These are phyloP conservation scores for Penicillium alfredii DNA, from an alignment of 495 filamentous ascomycete species.

Conservation along the genomic window DNA sequence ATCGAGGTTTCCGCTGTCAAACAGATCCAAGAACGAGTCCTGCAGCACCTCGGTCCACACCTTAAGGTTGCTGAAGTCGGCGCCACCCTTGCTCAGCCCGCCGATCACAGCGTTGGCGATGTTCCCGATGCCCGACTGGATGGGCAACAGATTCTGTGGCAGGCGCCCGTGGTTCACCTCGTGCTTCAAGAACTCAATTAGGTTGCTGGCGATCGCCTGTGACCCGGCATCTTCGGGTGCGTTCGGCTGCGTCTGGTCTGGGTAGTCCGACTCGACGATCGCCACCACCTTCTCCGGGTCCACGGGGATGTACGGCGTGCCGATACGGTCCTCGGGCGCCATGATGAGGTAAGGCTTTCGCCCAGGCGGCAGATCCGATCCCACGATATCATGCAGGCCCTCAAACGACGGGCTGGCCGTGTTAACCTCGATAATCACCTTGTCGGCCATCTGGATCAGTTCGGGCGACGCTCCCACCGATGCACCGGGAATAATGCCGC, in stretches of 20 bases:
- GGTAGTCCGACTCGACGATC: constrained; percentile 78
- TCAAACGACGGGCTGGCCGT: constrained; percentile 79
- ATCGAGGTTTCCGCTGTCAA: constrained; percentile 84
- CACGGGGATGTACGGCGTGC: constrained; percentile 76
- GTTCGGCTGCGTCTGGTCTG: constrained; percentile 75
- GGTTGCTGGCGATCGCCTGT: constrained; percentile 65
- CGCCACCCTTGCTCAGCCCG: constrained; percentile 65
- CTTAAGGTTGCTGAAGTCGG: constrained; percentile 80
- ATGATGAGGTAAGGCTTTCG: constrained; percentile 87
- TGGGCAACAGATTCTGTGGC: constrained; percentile 69
- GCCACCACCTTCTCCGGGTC: constrained; percentile 86
- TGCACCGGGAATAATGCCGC: constrained; percentile 83
- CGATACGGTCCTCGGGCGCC: constrained; percentile 73
- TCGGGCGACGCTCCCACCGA: constrained; percentile 83
- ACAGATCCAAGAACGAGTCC: constrained; percentile 89
- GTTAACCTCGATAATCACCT: constrained; percentile 93
- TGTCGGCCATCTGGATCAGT: constrained; percentile 82
- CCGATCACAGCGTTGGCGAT: constrained; percentile 92
- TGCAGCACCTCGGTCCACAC: constrained; percentile 95
- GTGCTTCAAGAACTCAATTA: constrained; percentile 83
- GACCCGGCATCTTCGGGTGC: constrained; percentile 67
- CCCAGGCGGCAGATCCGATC: constrained; percentile 72
- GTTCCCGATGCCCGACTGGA: constrained; percentile 89
- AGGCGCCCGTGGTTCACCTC: constrained; percentile 73
- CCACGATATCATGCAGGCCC: constrained; percentile 86